Base-by-base conservation (phyloP, 2,329 filamentous ascomycete species). In the Colletotrichum liaoningense region DNA sequence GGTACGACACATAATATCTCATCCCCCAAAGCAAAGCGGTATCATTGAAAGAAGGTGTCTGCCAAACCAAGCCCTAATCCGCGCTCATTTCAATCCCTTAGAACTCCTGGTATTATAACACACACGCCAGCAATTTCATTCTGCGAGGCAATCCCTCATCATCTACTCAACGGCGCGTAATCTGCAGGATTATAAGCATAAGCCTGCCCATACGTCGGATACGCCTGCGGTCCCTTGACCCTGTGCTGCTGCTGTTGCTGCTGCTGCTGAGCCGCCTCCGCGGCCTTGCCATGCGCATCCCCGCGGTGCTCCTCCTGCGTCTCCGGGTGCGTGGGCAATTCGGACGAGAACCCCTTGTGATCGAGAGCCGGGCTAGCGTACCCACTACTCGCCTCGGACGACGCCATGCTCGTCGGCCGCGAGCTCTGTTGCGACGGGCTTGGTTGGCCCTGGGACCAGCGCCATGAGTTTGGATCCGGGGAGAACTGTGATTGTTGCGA, bases 291-390 rank as follows among this genome's bases (percentile, higher is more conserved):
- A 33, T 57, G 63, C 1, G 49, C 22, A 33, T 57, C 64, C 4
- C 67, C 46, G 9, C 71, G 74, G 74, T 87, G 78, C 78, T 88
- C 87, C 75, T 88, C 87, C 0, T 74, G 77, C 1, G 84, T 86
- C 80, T 89, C 87, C 9, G 77, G 78, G 72, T 89, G 87, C 2
- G 87, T 84, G 3, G 86, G 72, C 30, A 90, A 74, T 68, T 87
- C 87, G 0, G 82, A 81, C 0, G 85, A 76, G 68, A 85, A 87
- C 1, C 78, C 79, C 75, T 84, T 85, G 63, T 82, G 81, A n/a
- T 84, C 83, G 0, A 84, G 78, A 2, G 78, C 80, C 0, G 86
- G 86, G 0, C 84, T 87, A 2, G 79, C 76, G 30, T 81, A 81
- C 0, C 82, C 82, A 75, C 79, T 54, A 77, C 77, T 76, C 49